These are phyloP conservation scores for Dispira parvispora DNA, from an alignment of 192 early-diverging fungal genomes.

Conservation along the genomic window DNA sequence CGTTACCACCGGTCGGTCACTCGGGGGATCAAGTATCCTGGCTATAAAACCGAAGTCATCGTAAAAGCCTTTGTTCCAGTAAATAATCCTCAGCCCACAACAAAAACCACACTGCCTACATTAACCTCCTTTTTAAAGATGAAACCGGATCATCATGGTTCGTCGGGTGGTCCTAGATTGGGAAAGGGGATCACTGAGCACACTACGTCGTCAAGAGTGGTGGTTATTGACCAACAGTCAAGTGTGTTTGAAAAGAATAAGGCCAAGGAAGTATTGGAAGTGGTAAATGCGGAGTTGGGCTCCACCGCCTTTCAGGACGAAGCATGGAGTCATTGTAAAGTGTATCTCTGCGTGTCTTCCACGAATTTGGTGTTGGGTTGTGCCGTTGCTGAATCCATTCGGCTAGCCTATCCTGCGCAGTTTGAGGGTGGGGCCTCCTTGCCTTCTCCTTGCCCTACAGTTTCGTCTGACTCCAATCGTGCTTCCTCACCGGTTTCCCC, in stretches of 20 bases:
- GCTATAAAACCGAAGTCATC: not conserved
- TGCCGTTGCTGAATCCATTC: slow-evolving; percentile 26
- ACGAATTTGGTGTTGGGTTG: slow-evolving; percentile 23
- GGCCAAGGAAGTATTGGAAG: not conserved
- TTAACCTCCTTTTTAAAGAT: too few relatives aligned
- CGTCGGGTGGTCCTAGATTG: too few relatives aligned
- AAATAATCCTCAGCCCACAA: too few relatives aligned
- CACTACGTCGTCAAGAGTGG: not conserved
- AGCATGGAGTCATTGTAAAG: slow-evolving; percentile 15
- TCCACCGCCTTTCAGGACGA: slow-evolving; percentile 1
- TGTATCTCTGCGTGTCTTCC: slow-evolving; percentile 23
- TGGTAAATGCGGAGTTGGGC: not conserved
- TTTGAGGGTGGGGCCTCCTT: too few relatives aligned
- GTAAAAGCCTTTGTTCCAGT: not conserved
- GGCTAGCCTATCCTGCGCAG: not conserved
- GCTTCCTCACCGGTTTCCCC: too few relatives aligned
- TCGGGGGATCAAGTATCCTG: slow-evolving; percentile 4
- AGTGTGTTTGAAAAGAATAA: slow-evolving; percentile 1
- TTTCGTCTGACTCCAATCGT: too few relatives aligned
- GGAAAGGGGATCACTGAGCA: not conserved
- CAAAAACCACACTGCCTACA: too few relatives aligned
- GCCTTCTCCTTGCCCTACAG: too few relatives aligned
- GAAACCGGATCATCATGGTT: too few relatives aligned
- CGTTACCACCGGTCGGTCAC: slow-evolving; percentile 15
- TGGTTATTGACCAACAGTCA: not conserved